Percentiles rank a stretch among this genome's conserved stretches.
These are phyloP conservation scores for Orobanche coerulescens DNA, from an alignment of 257 asterid genomes.

Conservation along the genomic window DNA sequence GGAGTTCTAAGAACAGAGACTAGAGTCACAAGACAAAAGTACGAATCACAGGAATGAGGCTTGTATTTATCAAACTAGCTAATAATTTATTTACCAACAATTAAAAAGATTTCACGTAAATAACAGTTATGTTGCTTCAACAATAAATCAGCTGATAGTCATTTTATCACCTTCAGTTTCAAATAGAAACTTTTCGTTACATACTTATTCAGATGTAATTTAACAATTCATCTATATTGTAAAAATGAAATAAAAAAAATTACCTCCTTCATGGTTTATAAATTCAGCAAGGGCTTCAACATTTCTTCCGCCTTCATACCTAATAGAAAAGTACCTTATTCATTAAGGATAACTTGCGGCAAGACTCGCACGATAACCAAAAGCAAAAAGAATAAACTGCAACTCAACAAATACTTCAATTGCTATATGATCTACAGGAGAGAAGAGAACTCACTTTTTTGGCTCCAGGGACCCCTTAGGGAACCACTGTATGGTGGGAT, in stretches of 20 bases:
- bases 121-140: slow-evolving; percentile 12
- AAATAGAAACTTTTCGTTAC: background rate
- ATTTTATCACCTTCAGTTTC: background rate
- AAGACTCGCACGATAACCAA: slow-evolving; percentile 3
- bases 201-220: background rate
- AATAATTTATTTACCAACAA: background rate
- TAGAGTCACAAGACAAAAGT: background rate
- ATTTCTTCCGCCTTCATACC: slow-evolving; percentile 78
- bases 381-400: background rate
- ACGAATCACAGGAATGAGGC: background rate
- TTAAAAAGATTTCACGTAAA: background rate
- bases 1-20: background rate
- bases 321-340: slow-evolving; percentile 20
- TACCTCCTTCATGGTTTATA: slow-evolving; percentile 82
- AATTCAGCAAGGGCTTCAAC: slow-evolving; percentile 79
- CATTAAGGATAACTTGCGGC: slow-evolving; percentile 3
- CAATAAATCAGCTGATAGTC: background rate
- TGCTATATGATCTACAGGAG: background rate
- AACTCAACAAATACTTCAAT: background rate
- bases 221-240: background rate
- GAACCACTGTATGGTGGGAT: slow-evolving; percentile 95
- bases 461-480: slow-evolving; percentile 92
- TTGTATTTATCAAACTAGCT: background rate
- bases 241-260: background rate
- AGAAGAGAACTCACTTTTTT: slow-evolving; percentile 50